These are phyloP conservation scores for Vaucheria bursata DNA, from an alignment of 352 stramenopile species.

Conservation along the genomic window DNA sequence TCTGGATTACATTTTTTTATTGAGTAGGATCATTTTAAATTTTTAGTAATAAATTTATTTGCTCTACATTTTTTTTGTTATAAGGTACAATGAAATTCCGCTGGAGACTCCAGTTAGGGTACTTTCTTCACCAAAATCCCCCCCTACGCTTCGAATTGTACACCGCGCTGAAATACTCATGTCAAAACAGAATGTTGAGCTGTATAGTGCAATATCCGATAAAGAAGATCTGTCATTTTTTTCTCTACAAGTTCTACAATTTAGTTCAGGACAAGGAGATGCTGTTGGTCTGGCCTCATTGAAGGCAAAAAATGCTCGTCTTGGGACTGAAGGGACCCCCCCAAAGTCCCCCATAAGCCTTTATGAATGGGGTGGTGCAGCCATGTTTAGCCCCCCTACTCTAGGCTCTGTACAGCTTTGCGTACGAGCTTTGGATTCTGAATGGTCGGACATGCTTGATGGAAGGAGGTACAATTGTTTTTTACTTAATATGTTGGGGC, in stretches of 20 bases:
- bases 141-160: conserved; percentile 23
- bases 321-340: neutral
- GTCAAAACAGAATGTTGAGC: conserved; percentile 3
- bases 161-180: conserved; percentile 21
- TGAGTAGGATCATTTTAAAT: no score
- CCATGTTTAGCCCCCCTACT: conserved; percentile 20
- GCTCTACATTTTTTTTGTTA: no score
- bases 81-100: neutral
- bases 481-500: no score
- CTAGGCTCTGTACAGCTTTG: conserved; percentile 25
- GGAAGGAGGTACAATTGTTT: neutral
- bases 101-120: conserved; percentile 12
- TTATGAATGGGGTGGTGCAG: conserved; percentile 18
- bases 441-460: conserved; percentile 18
- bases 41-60: no score
- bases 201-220: neutral
- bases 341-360: conserved; percentile 12
- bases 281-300: neutral
- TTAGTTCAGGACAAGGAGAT: neutral
- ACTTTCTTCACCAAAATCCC: conserved; percentile 1
- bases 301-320: neutral
- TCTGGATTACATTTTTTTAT: no score
- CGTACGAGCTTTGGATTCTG: conserved; percentile 25
- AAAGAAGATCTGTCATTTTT: neutral
- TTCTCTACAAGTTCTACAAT: neutral